Conservation (phyloP, 352 stramenopile species). For the Phytophthora capsici region DNA sequence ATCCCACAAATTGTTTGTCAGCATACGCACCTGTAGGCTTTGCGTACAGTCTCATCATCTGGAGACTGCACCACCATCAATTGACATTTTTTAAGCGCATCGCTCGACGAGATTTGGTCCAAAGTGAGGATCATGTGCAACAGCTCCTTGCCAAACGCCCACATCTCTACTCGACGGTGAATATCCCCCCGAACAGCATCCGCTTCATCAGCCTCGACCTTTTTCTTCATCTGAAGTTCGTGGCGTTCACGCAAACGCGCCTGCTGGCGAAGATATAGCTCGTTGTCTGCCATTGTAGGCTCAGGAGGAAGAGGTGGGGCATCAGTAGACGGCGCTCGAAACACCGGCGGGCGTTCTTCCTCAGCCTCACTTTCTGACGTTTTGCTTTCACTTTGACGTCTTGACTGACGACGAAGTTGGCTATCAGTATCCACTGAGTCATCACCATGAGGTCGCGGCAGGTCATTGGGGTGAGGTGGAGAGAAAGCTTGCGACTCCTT, state of each 20-base stretch:
- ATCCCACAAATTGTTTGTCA: no score
- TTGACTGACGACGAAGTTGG: conserved; percentile 35
- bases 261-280: conserved; percentile 86
- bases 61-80: conserved; percentile 82
- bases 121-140: conserved; percentile 86
- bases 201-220: conserved; percentile 78
- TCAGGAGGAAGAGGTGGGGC: conserved; percentile 73
- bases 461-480: conserved; percentile 29
- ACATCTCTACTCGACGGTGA: conserved; percentile 80
- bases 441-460: conserved; percentile 33
- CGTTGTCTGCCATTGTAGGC: conserved; percentile 69
- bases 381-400: conserved; percentile 55
- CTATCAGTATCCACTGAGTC: conserved; percentile 37
- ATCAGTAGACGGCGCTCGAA: conserved; percentile 23
- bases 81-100: conserved; percentile 77
- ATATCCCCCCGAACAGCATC: conserved; percentile 81
- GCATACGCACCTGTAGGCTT: conserved; percentile 72
- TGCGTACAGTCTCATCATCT: conserved; percentile 82
- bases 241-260: conserved; percentile 82
- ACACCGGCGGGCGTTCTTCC: conserved; percentile 30
- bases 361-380: conserved; percentile 69
- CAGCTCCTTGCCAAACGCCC: conserved; percentile 85
- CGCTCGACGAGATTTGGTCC: conserved; percentile 79
- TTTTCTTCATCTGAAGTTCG: conserved; percentile 84
- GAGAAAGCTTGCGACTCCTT: conserved; percentile 20